Base-by-base conservation (phyloP, 1,284 basidiomycete genomes). In the Phaffia rhodozyma region DNA sequence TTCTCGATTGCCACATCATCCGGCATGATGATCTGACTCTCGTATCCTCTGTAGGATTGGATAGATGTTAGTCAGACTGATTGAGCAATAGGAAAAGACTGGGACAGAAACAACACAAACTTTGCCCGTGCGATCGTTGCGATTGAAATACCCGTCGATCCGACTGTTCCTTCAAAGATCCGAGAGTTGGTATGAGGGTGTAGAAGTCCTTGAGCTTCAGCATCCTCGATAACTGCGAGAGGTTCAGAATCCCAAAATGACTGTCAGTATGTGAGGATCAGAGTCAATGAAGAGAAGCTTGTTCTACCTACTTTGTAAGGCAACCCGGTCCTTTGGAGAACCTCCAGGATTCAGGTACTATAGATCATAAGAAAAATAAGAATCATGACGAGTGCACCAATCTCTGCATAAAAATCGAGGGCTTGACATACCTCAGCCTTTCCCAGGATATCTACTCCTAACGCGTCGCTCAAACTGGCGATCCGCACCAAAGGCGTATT, bases 151-250 rank as follows among this genome's bases (percentile, higher is more conserved):
- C 94, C 96, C 0, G 96, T 98, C 2, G 90, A 94, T 0, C 96
- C 94, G 1, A 96, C 91, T 0, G 94, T 98, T 0, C 96, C 96
- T 75, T 99, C 96, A 67, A 97, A 98, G 56, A 99, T 91, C 20
- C 91, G 85, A 0, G 89, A 96, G 1, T 89, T 87, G 0, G 91
- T 92, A 69, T 93, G 76, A 0, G 94, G 96, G 68, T 85, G 81
- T 1, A 99, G 77, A 6, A 91, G 77, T 0, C 91, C 91, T 68
- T 83, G 79, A 20, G 82, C 81, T 74, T 98, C 96, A 0, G 96
- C 96, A 71, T 97, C 89, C 67, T 91, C 82, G 68, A 97, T 91
- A 79, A 97, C 91, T 94, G 61, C 4, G 21, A 18, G 20, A 50
- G 4, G 16, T 47, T 49, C 13, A 53, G 25, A 32, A 7, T 48